phyloP scores from a whole-genome alignment of 805 yeast genomes.

The Ogataea methylovora region DNA sequence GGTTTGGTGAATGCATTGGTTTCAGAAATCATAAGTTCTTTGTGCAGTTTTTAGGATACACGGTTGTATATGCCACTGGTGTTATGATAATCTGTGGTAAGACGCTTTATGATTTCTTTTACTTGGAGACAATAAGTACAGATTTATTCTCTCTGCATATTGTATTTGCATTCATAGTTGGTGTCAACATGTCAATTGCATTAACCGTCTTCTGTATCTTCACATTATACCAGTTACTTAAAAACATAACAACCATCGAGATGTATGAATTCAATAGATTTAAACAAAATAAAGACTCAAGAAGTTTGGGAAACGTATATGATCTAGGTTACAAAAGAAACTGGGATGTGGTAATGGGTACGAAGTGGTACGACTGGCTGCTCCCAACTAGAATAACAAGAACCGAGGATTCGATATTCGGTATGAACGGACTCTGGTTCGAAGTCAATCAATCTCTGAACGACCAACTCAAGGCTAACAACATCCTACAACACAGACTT shows the following conservation, averaged over 20 bases:
- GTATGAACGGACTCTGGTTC: constrained; percentile 48
- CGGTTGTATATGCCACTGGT: constrained; percentile 37
- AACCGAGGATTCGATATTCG: no score
- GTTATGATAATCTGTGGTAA: constrained; percentile 32
- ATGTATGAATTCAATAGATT: constrained; percentile 48
- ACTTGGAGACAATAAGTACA: constrained; percentile 8
- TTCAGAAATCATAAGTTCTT: constrained; percentile 73
- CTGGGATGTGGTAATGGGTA: constrained; percentile 72
- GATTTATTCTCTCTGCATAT: constrained; percentile 48
- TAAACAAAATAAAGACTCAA: constrained; percentile 35
- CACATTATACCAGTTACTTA: constrained; percentile 48
- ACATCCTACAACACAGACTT: constrained; percentile 37
- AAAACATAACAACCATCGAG: constrained; percentile 79
- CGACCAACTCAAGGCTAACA: constrained; percentile 31
- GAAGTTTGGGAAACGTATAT: constrained; percentile 57
- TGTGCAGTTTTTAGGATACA: constrained; percentile 59
- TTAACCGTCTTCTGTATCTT: constrained; percentile 50
- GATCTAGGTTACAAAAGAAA: constrained; percentile 63
- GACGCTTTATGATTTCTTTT: constrained; percentile 43
- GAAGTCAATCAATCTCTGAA: constrained; percentile 36
- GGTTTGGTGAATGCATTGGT: constrained; percentile 90
- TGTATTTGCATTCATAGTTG: constrained; percentile 50
- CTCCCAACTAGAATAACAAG: constrained; percentile 39
- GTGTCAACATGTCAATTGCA: constrained; percentile 47
- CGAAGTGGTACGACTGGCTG: constrained; percentile 56